A percentile compares a stretch with the other conserved stretches of the same genome.
phyloP scores from a whole-genome alignment of 1,284 basidiomycete genomes.

The Ceratobasidium papillatum region DNA sequence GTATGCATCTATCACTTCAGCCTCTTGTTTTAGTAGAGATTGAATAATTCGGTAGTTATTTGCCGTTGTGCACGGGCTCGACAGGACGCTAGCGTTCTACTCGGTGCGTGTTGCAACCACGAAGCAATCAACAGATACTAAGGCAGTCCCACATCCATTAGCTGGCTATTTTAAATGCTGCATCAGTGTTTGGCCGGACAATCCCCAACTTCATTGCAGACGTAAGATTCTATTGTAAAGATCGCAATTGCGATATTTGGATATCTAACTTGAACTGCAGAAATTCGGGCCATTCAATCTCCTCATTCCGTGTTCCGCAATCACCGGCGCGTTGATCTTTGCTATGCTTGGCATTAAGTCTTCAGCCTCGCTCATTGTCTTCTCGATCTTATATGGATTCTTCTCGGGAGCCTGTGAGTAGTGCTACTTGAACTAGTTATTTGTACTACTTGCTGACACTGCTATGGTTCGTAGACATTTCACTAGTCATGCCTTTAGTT shows the following conservation, averaged over 20 bases:
- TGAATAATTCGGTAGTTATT: background rate
- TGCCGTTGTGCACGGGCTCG: constrained; percentile 22
- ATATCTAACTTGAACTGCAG: background rate
- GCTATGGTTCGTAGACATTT: constrained; percentile 4
- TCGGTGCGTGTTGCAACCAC: background rate
- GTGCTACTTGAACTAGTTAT: background rate
- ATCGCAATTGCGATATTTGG: background rate
- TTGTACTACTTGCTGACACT: background rate
- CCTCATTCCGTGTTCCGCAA: constrained; percentile 22
- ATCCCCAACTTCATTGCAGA: constrained; percentile 37
- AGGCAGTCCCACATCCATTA: background rate
- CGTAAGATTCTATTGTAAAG: background rate
- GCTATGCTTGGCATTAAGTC: constrained; percentile 43
- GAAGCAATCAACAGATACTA: background rate
- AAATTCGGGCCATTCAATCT: constrained; percentile 42
- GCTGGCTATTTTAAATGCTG: constrained; percentile 29
- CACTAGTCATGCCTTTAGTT: constrained; percentile 22
- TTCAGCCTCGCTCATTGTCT: constrained; percentile 36
- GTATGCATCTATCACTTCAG: background rate
- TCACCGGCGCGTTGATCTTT: constrained; percentile 42
- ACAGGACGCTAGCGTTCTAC: constrained; percentile 23
- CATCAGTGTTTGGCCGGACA: constrained; percentile 32
- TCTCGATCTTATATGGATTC: constrained; percentile 44
- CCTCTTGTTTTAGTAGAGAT: background rate
- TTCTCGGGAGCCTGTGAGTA: constrained; percentile 40